A percentile compares a stretch with the other conserved stretches of the same genome.
Conservation (phyloP, 176 grass and related monocot genomes). For the Triticum timopheevii region DNA sequence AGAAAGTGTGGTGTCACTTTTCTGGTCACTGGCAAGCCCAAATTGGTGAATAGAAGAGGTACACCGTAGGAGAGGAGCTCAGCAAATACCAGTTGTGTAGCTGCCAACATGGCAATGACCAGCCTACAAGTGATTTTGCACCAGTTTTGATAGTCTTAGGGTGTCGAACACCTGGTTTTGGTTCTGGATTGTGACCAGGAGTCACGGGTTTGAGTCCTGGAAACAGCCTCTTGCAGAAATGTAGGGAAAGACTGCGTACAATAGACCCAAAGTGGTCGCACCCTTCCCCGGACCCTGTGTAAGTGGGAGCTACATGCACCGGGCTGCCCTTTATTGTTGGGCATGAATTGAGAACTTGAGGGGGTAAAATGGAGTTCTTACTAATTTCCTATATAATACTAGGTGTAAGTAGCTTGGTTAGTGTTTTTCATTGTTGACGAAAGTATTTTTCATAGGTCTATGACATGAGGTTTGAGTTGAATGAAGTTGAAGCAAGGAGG, state of each 20-base stretch:
- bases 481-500: constrained; percentile 96
- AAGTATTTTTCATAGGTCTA: constrained; percentile 60
- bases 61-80: neutral
- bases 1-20: neutral
- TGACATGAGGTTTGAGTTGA: constrained; percentile 98
- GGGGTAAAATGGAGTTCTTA: neutral
- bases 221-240: too few relatives aligned
- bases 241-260: too few relatives aligned
- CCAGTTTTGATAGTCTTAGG: neutral
- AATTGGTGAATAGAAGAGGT: neutral
- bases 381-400: constrained; percentile 17
- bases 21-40: neutral
- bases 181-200: neutral
- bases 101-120: neutral
- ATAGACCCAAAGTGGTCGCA: too few relatives aligned
- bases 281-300: too few relatives aligned
- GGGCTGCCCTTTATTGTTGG: neutral
- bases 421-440: constrained; percentile 21
- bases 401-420: constrained; percentile 11
- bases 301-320: too few relatives aligned
- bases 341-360: neutral
- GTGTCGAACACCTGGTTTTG: neutral
- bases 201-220: too few relatives aligned
- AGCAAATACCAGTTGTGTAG: neutral
- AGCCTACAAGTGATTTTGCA: neutral